Base-by-base conservation (phyloP, 2,329 filamentous ascomycete species). In the Blumeria graminis region DNA sequence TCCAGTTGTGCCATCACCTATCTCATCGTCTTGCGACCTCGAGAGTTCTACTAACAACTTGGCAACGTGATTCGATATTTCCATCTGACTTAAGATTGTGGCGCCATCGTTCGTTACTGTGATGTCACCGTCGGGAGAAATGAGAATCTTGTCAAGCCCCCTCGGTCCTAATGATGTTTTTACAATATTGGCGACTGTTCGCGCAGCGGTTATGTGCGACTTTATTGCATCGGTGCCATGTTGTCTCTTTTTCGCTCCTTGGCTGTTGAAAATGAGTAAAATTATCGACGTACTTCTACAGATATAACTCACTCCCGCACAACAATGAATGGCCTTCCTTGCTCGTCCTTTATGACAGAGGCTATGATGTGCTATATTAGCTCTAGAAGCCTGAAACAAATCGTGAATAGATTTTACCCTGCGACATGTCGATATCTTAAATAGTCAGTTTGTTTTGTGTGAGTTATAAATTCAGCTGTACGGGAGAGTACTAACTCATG, bases 101-200 rank as follows among this genome's bases (percentile, higher is more conserved):
- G 93, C 93, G 66, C 92, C 92, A 72, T 98, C 92, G 74, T 98
- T 98, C 63, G 92, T 98, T 60, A 98, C 88, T 60, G 92, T 98
- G 69, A 98, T 98, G 71, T 98, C 92, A 69, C 92, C 92, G 69
- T 98, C 92, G 60, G 92, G 86, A 55, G 92, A 98, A 65, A 98
- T 98, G 64, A 98, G 79, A 68, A 98, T 98, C 76, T 98, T 98
- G 76, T 98, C 92, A 67, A 98, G 81, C 61, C 92, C 92, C 64
- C 92, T 84, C 56, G 92, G 92, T 55, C 92, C 92, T 65, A 98
- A 77, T 62, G 93, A 98, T 59, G 87, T 92, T 76, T 94, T 95
- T 71, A 98, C 87, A 65, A 98, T 92, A 72, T 88, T 94, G 63
- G 92, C 85, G 64, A 98, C 89, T 58, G 92, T 96, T 68, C 89